phyloP scores from a whole-genome alignment of 2,329 filamentous ascomycete genomes.

The Neoarthrinium moseri region DNA sequence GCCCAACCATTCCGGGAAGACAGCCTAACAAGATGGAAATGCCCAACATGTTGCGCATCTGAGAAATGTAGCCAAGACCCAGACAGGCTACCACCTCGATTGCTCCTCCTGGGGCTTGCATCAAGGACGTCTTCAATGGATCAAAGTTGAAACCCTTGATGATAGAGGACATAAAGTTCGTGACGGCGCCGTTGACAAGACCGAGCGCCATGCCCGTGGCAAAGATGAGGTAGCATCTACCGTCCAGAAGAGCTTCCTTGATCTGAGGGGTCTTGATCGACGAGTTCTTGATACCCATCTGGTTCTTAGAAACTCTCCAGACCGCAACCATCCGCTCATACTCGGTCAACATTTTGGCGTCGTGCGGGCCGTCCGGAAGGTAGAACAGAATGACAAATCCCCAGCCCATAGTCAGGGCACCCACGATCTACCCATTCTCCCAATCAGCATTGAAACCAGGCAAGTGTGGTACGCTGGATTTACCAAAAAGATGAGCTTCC shows the following conservation, averaged over 20 bases:
- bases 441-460: constrained; percentile 1
- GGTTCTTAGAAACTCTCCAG: constrained; percentile 37
- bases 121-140: constrained; percentile 35
- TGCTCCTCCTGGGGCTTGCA: constrained; percentile 41
- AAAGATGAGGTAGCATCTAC: constrained; percentile 35
- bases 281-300: constrained; percentile 37
- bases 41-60: constrained; percentile 38
- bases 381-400: constrained; percentile 22
- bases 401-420: constrained; percentile 26
- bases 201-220: constrained; percentile 41
- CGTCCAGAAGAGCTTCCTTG: constrained; percentile 17
- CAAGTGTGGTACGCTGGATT: not conserved
- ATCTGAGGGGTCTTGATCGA: constrained; percentile 25
- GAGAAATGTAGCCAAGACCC: constrained; percentile 39
- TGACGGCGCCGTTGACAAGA: constrained; percentile 47
- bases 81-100: constrained; percentile 22
- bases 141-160: constrained; percentile 32
- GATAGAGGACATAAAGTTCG: constrained; percentile 44
- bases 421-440: constrained; percentile 25
- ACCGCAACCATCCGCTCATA: constrained; percentile 37
- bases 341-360: constrained; percentile 35
- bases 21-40: constrained; percentile 18
- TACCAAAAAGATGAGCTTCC: constrained; percentile 32
- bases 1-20: constrained; percentile 36
- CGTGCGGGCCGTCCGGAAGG: constrained; percentile 35